Base-by-base conservation (phyloP, 148 eudicot genomes). In the Agrostemma githago region DNA sequence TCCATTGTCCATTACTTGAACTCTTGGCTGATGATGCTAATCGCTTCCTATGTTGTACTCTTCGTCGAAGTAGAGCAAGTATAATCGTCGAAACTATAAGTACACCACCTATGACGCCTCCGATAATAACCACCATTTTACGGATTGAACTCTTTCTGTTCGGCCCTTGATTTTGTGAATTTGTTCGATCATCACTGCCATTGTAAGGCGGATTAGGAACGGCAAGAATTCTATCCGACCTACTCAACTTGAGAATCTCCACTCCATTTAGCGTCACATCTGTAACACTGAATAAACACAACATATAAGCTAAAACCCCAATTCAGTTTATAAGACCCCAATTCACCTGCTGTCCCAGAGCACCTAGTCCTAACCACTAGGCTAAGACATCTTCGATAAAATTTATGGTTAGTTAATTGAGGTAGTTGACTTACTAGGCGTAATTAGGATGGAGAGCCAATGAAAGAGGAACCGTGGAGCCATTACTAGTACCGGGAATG, bases 211-310 rank as follows among this genome's bases (percentile, higher is more conserved):
- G 88, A 16, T 79, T 78, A 7, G 69, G 66, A 5, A 79, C 81
- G 7, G 88, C 88, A 51, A 87, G 88, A 74, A 65, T 83, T 37
- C 81, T 77, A 72, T 83, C 79, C 1, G 34, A 1, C 0, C 61
- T 75, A 77, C 79, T 87, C 77, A 85, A 34, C 75, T 87, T 87
- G 14, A 85, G 80, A 17, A 87, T 69, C 74, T 87, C 90, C 12
- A 87, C 11, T 2, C 85, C 90, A 34, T 72, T 76, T 1, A 85
- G 17, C 1, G 72, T 8, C 39, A 63, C 71, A 85, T 76, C 81
- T 19, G 16, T 4, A 16, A 16, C 41, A 1, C 65, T 48, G 26
- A 6, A 12, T 16, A 59, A 4, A 9, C 44, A 39, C 43, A 42
- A 17, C 56, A 26, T 26, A 26, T 26, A 26, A 26, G 34, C 34